Base-by-base conservation (phyloP, 371 early-diverging fungal genomes). In the Syncephalastrum racemosum region DNA sequence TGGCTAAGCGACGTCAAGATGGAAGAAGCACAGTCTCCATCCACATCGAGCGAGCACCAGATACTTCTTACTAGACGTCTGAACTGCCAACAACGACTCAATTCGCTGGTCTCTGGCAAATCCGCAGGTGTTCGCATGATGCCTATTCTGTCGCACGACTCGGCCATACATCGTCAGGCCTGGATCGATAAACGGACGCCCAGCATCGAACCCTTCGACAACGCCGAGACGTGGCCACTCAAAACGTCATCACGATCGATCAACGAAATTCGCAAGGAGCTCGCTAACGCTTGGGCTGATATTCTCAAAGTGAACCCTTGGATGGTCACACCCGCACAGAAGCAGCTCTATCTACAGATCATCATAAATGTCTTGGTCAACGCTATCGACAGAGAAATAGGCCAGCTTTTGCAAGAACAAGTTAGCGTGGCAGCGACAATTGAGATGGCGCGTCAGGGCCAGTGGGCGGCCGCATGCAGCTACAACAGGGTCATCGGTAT, bases 401-500 rank as follows among this genome's bases (percentile, higher is more conserved):
- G 59, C n/a, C 23, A 31, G 4, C 12, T 68, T 0, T 24, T 75
- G 12, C 57, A 66, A 13, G 61, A 68, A 14, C 75, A 72, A 24
- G 24, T 52, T 19, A 54, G 68, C 22, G 36, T 50, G 3, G 53
- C 68, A 0, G 48, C 58, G 16, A 22, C 51, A 0, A 27, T 65
- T 31, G 69, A 78, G 16, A 65, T 68, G 4, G 56, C 49, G 4
- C 52, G 73, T 8, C 23, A 59, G 1, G 39, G 64, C 10, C 61
- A 67, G 20, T 70, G 64, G 67, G 22, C 53, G 0, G 60, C 60
- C 3, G 36, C 56, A 0, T 68, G 67, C 42, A 62, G 70, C 2
- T 78, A 70, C 20, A 71, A 60, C 46, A 66, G 71, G 6, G 56
- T 75, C 2, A 61, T 78, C 40, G 78, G 75, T 4, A 68, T 72